Evolutionary conservation across 73 alveolate genomes (phyloP).

Genomic region (Halteria grandinella): DNA sequence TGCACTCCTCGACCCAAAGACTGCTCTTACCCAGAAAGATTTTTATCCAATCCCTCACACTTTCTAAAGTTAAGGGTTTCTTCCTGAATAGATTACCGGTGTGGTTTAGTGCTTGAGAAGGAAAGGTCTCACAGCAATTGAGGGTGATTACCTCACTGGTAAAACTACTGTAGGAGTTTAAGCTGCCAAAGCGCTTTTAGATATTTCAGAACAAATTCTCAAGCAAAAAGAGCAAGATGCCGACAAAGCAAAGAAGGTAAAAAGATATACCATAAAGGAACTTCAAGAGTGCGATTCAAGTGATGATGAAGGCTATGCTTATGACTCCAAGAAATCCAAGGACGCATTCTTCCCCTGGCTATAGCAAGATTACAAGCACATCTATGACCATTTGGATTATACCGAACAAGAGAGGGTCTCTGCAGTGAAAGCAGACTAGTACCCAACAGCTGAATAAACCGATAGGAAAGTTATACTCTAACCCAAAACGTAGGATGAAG

Average conservation of each 20-base stretch:
- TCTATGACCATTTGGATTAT: conserved; percentile 35
- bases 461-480: conserved; percentile 14
- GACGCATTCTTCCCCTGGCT: conserved; percentile 13
- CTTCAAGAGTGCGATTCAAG: conserved; percentile 11
- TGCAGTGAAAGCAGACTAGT: conserved; percentile 5
- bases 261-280: conserved; percentile 19
- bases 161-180: conserved; percentile 5
- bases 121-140: not conserved
- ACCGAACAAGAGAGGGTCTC: not conserved
- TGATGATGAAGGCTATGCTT: conserved; percentile 26
- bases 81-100: not conserved
- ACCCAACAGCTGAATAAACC: conserved; percentile 15
- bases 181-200: not conserved
- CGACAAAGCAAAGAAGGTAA: not conserved
- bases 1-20: not conserved
- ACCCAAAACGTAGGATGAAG: conserved; percentile 13
- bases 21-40: not conserved
- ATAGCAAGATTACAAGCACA: conserved; percentile 12
- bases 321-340: not conserved
- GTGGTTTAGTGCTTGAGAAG: not conserved
- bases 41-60: not conserved
- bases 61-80: too few species aligned
- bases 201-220: not conserved
- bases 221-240: not conserved
- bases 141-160: conserved; percentile 23